Percentiles rank a stretch among this genome's conserved stretches.
These are phyloP conservation scores for Trichophaea hybrida DNA, from an alignment of 2,329 filamentous ascomycete species.

Conservation along the genomic window DNA sequence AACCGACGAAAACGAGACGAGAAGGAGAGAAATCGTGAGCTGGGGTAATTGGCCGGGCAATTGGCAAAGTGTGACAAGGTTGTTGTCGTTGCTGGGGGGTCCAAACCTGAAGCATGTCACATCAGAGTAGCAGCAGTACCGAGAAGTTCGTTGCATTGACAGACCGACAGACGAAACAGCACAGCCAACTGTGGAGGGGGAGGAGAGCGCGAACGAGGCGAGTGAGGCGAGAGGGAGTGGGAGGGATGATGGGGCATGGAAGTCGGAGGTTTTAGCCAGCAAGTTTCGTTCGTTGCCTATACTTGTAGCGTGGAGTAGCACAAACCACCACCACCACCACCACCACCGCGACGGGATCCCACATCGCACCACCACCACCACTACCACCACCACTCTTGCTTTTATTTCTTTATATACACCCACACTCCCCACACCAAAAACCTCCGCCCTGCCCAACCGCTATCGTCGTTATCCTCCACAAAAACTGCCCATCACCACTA, in stretches of 20 bases:
- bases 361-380: background rate
- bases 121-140: background rate
- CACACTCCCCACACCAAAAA: background rate
- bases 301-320: background rate
- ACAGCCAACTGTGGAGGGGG: background rate
- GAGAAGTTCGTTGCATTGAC: background rate
- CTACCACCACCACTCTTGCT: background rate
- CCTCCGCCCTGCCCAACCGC: background rate
- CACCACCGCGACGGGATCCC: too few relatives aligned
- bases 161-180: background rate
- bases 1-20: background rate
- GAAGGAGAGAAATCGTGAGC: background rate
- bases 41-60: background rate
- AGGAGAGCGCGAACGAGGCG: background rate
- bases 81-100: background rate
- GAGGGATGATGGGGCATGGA: background rate
- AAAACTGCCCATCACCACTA: background rate
- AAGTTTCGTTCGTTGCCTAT: background rate
- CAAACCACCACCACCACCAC: background rate
- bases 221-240: background rate
- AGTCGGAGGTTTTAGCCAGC: background rate
- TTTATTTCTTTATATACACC: conserved; percentile 4
- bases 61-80: background rate
- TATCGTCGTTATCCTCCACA: background rate
- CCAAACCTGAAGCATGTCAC: conserved; percentile 1